A percentile compares a stretch with the other conserved stretches of the same genome.
Conservation (phyloP, 306 rosid genomes). For the Neltuma alba region DNA sequence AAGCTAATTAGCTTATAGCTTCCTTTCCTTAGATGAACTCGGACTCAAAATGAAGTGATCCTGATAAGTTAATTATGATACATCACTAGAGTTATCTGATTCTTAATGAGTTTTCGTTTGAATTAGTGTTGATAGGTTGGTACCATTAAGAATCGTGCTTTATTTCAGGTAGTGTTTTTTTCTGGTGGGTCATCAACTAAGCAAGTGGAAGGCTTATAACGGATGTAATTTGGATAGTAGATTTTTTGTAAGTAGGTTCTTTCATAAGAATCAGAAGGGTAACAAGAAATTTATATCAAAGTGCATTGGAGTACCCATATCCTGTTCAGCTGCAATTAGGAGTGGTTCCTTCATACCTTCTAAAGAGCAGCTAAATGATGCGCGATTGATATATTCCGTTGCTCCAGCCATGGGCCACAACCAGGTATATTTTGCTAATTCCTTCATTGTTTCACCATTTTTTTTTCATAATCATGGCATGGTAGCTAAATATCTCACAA, state of each 20-base stretch:
- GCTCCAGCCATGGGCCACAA: slow-evolving; percentile 98
- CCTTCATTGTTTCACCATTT: not conserved
- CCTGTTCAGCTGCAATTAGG: slow-evolving; percentile 40
- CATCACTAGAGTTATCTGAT: slow-evolving; percentile 2
- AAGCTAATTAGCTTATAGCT: not conserved
- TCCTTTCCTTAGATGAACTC: not conserved
- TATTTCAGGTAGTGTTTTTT: slow-evolving; percentile 50
- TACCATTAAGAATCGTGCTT: not conserved
- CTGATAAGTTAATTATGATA: not conserved
- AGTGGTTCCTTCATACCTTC: slow-evolving; percentile 37
- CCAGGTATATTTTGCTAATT: slow-evolving; percentile 52
- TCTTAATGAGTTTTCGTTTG: not conserved
- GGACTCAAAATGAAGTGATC: not conserved
- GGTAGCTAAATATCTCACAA: not conserved
- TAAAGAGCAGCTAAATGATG: slow-evolving; percentile 43
- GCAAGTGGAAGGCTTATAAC: slow-evolving; percentile 34
- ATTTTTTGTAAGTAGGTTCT: slow-evolving; percentile 14
- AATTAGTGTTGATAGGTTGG: not conserved
- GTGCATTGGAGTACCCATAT: slow-evolving; percentile 33
- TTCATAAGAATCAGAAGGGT: slow-evolving; percentile 33
- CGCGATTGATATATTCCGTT: slow-evolving; percentile 69
- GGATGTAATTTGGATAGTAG: slow-evolving; percentile 18
- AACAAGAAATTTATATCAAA: slow-evolving; percentile 29
- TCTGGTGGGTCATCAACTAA: slow-evolving; percentile 34
- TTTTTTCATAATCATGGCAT: not conserved